phyloP scores from a whole-genome alignment of 2,329 filamentous ascomycete species.

The Aspergillus clavatus region DNA sequence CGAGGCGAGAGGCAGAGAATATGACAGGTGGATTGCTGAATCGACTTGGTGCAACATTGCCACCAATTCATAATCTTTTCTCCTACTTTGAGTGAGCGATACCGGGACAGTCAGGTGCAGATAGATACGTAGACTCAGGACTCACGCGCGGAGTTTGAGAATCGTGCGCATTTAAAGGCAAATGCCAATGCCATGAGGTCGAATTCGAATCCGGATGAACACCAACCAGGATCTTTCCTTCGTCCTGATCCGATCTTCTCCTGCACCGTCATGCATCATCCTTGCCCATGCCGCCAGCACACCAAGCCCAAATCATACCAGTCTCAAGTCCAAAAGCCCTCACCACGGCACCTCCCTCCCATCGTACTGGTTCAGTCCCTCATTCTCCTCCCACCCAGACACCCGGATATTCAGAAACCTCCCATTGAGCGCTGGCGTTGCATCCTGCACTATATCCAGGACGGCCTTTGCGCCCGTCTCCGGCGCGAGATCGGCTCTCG shows the following conservation, averaged over 20 bases:
- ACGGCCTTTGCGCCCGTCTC: conserved; percentile 37
- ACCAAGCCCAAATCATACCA: no score
- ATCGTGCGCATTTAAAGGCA: no score
- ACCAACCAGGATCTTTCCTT: no score
- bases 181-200: no score
- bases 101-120: no score
- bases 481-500: conserved; percentile 40
- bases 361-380: conserved; percentile 35
- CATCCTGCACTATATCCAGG: conserved; percentile 43
- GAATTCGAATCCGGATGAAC: not conserved
- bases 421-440: conserved; percentile 40
- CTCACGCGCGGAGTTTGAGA: no score
- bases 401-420: conserved; percentile 46
- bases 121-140: no score
- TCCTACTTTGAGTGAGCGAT: no score
- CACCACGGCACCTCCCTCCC: conserved; percentile 34
- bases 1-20: not conserved
- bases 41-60: not conserved
- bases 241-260: not conserved
- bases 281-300: no score
- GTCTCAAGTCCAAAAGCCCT: no score
- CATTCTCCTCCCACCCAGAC: conserved; percentile 33
- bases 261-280: not conserved
- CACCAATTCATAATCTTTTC: no score
- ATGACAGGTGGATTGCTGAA: not conserved